Evolutionary conservation across 176 grass and related monocot genomes (phyloP).

Genomic region (Calamus simplicifolius): DNA sequence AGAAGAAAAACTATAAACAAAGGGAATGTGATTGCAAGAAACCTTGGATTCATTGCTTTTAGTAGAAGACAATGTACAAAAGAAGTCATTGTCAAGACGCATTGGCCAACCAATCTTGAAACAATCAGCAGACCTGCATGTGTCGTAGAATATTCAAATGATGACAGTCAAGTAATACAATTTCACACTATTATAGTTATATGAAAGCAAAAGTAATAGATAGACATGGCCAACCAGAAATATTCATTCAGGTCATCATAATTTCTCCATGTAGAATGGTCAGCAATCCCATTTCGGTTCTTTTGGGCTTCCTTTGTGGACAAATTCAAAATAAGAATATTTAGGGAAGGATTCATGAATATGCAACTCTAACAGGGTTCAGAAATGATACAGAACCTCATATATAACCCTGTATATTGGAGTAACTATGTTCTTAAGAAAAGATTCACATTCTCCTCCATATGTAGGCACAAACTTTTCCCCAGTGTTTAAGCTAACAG

Average conservation of each 20-base stretch:
- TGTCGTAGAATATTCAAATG: too few relatives aligned
- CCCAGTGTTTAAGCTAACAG: constrained; percentile 81
- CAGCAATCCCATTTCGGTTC: constrained; percentile 65
- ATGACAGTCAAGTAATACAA: too few relatives aligned
- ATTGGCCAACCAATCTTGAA: constrained; percentile 98
- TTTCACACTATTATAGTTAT: not conserved
- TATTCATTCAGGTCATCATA: constrained; percentile 98
- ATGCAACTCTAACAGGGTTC: too few relatives aligned
- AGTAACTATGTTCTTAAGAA: constrained; percentile 68
- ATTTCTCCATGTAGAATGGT: constrained; percentile 98
- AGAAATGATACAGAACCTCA: constrained; percentile 27
- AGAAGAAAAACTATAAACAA: not conserved
- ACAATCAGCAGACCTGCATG: constrained; percentile 74
- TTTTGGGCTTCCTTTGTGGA: constrained; percentile 80
- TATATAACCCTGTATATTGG: constrained; percentile 72
- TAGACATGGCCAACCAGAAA: constrained; percentile 62
- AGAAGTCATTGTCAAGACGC: constrained; percentile 76
- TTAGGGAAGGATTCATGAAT: not conserved
- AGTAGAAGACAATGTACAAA: constrained; percentile 26
- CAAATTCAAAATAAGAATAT: constrained; percentile 20
- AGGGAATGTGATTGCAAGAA: constrained; percentile 4
- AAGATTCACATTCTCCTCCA: constrained; percentile 69
- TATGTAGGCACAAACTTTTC: constrained; percentile 77
- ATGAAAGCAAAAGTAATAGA: constrained; percentile 14
- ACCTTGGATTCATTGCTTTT: constrained; percentile 35